phyloP scores from a whole-genome alignment of 768 basidiomycete genomes.

The Suillus bovinus region DNA sequence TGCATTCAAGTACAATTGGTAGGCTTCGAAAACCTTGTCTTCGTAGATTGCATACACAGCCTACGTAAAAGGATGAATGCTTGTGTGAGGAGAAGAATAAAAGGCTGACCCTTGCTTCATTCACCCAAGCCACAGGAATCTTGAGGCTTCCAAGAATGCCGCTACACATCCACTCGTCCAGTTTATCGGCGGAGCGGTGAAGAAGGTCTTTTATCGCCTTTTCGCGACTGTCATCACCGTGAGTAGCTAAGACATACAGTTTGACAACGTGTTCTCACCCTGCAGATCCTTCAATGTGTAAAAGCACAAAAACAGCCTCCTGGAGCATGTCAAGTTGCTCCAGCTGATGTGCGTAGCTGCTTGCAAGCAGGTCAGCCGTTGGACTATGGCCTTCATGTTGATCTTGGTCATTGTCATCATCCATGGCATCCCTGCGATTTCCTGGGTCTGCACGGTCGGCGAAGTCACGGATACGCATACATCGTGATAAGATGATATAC shows the following conservation, averaged over 20 bases:
- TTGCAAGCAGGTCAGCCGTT: constrained; percentile 80
- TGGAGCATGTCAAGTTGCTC: constrained; percentile 80
- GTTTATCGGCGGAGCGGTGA: constrained; percentile 58
- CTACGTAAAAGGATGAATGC: constrained; percentile 35
- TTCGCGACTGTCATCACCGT: constrained; percentile 57
- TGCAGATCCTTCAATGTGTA: constrained; percentile 80
- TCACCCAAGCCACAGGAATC: constrained; percentile 86
- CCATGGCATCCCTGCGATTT: constrained; percentile 33
- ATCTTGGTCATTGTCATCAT: constrained; percentile 44
- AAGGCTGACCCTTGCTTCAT: constrained; percentile 74
- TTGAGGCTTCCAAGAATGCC: constrained; percentile 75
- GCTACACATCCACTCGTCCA: constrained; percentile 74
- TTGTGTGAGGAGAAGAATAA: not conserved
- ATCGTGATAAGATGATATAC: constrained; percentile 83
- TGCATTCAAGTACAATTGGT: constrained; percentile 73
- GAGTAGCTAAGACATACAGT: constrained; percentile 9
- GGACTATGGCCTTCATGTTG: constrained; percentile 75
- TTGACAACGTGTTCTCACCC: constrained; percentile 53
- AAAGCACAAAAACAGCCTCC: constrained; percentile 84
- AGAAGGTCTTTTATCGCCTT: constrained; percentile 83
- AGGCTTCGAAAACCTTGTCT: constrained; percentile 70
- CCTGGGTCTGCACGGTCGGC: constrained; percentile 69
- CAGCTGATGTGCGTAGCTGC: constrained; percentile 83
- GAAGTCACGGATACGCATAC: constrained; percentile 83
- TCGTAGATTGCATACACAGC: constrained; percentile 63